These are phyloP conservation scores for Candolleomyces efflorescens DNA, from an alignment of 768 basidiomycete species.

Conservation along the genomic window DNA sequence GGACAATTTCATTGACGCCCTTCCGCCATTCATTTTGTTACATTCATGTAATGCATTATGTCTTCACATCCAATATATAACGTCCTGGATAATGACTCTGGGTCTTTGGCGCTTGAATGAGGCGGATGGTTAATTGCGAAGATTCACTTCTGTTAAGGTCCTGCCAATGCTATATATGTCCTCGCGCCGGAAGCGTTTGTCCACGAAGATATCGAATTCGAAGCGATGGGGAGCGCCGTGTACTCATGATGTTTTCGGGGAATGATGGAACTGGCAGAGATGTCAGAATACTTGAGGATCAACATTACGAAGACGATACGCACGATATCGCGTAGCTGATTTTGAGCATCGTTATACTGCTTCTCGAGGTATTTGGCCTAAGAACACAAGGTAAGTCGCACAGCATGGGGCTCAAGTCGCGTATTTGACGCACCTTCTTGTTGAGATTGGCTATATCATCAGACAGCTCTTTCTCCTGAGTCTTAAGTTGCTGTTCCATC, in stretches of 20 bases:
- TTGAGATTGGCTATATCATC: slow-evolving; percentile 79
- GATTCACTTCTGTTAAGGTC: too few relatives aligned
- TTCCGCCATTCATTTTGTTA: too few relatives aligned
- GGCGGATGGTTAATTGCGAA: too few relatives aligned
- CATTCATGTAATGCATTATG: too few relatives aligned
- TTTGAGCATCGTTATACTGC: slow-evolving; percentile 87
- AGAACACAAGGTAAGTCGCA: not conserved
- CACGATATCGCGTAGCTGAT: slow-evolving; percentile 82
- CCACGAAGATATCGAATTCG: too few relatives aligned
- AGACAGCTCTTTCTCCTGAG: slow-evolving; percentile 74
- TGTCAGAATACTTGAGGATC: not conserved
- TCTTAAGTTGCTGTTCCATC: slow-evolving; percentile 76
- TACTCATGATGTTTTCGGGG: not conserved
- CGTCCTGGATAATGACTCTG: too few relatives aligned
- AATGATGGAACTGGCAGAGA: not conserved
- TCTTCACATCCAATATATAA: too few relatives aligned
- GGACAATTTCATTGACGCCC: too few relatives aligned
- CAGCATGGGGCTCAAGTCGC: not conserved
- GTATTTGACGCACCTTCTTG: slow-evolving; percentile 64
- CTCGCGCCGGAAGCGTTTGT: too few relatives aligned
- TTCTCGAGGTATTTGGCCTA: slow-evolving; percentile 92
- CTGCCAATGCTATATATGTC: too few relatives aligned
- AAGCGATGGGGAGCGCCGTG: too few relatives aligned
- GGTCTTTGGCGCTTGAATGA: too few relatives aligned
- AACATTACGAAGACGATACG: slow-evolving; percentile 18